These are phyloP conservation scores for Beta macrorhiza DNA, from an alignment of 179 eudicot species.

Conservation along the genomic window DNA sequence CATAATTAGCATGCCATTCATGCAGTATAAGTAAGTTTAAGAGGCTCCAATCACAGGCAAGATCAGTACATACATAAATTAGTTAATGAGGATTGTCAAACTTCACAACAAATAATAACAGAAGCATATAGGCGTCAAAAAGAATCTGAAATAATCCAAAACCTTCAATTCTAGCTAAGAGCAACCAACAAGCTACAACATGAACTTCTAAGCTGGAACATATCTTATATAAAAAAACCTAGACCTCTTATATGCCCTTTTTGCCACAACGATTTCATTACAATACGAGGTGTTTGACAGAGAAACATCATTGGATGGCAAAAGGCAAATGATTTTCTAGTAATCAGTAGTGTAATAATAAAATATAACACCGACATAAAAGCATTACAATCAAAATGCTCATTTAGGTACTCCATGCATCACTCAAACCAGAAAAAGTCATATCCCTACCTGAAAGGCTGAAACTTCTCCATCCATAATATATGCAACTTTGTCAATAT, in stretches of 20 bases:
- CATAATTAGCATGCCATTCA: constrained; percentile 10
- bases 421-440: not conserved
- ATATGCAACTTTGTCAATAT: not conserved
- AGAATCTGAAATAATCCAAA: not conserved
- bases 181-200: not conserved
- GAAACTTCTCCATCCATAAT: not conserved
- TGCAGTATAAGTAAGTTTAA: not conserved
- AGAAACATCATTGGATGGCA: not conserved
- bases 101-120: not conserved
- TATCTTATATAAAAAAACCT: not conserved
- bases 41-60: not conserved
- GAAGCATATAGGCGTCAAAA: not conserved
- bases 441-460: not conserved
- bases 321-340: not conserved
- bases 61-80: not conserved
- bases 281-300: not conserved
- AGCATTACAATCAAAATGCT: not conserved
- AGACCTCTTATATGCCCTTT: not conserved
- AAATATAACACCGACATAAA: not conserved
- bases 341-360: not conserved
- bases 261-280: not conserved
- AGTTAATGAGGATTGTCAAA: not conserved
- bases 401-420: not conserved
- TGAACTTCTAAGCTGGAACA: not conserved
- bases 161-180: not conserved